Percentiles rank a stretch among this genome's conserved stretches.
These are phyloP conservation scores for Allium sativum DNA, from an alignment of 106 monocot genomes.

Conservation along the genomic window DNA sequence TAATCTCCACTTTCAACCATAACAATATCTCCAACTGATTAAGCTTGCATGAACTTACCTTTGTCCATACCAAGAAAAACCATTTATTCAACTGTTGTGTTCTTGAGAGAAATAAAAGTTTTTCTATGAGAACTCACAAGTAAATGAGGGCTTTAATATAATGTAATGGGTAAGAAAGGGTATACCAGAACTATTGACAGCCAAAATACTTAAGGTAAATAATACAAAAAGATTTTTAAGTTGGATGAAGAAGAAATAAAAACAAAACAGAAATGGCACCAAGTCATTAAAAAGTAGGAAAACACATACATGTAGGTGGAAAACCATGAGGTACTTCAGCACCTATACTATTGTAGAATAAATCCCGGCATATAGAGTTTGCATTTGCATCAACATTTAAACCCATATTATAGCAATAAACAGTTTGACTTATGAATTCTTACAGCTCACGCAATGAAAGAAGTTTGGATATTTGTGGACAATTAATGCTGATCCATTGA, in stretches of 20 bases:
- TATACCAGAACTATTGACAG: conserved; percentile 29
- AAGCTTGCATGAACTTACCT: too few species aligned
- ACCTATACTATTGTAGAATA: conserved; percentile 48
- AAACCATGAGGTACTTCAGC: conserved; percentile 50
- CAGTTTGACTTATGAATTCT: conserved; percentile 7
- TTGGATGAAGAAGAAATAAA: not conserved
- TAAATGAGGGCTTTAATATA: conserved; percentile 29
- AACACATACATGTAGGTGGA: conserved; percentile 35
- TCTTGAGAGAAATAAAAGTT: too few species aligned
- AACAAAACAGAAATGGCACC: not conserved
- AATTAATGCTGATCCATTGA: conserved; percentile 37
- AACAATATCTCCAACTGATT: too few species aligned
- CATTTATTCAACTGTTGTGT: too few species aligned
- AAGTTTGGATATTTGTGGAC: conserved; percentile 27
- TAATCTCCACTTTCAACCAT: too few species aligned
- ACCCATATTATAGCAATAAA: not conserved
- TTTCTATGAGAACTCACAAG: conserved; percentile 42
- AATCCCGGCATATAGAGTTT: conserved; percentile 52
- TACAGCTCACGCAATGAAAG: conserved; percentile 44
- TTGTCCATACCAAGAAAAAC: too few species aligned
- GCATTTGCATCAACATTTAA: too few species aligned
- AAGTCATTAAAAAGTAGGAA: not conserved
- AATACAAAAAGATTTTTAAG: not conserved
- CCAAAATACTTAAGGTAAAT: conserved; percentile 28
- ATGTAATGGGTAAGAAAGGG: conserved; percentile 29